Percentiles rank a stretch among this genome's conserved stretches.
Conservation (phyloP, 139 green algal species). For the Zygnema circumcarinatum region DNA sequence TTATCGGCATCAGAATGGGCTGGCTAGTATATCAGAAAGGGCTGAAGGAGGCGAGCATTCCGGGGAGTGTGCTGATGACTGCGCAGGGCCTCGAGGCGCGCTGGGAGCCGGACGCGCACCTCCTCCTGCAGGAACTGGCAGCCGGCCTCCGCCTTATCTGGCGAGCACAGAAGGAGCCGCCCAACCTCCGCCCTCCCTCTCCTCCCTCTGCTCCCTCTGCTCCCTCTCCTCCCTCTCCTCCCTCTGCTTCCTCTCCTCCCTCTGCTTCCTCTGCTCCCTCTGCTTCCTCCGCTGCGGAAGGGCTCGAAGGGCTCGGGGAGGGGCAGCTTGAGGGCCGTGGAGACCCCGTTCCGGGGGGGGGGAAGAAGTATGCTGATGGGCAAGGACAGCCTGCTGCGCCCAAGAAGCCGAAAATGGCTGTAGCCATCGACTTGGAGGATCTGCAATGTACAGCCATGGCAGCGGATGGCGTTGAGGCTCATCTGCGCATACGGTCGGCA, state of each 20-base stretch:
- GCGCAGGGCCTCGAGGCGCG: conserved; percentile 37
- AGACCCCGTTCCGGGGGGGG: not conserved
- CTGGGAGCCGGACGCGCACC: conserved; percentile 52
- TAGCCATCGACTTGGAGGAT: conserved; percentile 40
- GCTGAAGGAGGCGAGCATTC: not conserved
- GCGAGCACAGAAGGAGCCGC: not conserved
- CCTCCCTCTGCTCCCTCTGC: not conserved
- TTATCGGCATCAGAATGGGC: not conserved
- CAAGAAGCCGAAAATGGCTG: conserved; percentile 30
- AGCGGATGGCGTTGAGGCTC: conserved; percentile 46
- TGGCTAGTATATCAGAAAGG: conserved; percentile 12
- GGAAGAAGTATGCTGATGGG: not conserved
- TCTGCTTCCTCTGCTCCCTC: not conserved
- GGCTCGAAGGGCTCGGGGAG: not conserved
- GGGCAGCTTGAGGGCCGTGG: not conserved
- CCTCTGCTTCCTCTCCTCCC: not conserved
- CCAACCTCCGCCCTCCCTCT: not conserved
- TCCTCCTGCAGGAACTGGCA: conserved; percentile 27
- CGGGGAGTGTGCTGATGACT: conserved; percentile 8
- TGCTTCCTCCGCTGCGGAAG: not conserved
- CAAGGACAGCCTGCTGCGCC: no score
- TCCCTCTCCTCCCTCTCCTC: not conserved
- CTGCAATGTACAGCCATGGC: not conserved
- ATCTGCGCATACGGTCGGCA: conserved; percentile 1
- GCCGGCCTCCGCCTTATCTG: not conserved